Base-by-base conservation (phyloP, 805 yeast genomes). In the Naumovozyma castellii region DNA sequence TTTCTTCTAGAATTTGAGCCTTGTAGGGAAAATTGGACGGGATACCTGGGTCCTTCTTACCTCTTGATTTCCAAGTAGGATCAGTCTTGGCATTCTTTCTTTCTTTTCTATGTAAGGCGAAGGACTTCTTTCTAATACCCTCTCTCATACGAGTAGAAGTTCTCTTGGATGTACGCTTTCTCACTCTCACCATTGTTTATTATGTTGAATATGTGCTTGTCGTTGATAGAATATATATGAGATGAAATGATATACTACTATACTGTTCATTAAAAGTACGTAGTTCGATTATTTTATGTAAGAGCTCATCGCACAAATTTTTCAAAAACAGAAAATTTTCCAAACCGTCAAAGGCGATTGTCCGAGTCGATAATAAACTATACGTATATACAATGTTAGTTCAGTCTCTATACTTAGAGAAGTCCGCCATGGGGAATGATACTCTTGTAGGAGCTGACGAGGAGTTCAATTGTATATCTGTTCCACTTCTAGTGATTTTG, bases 11-110 rank as follows among this genome's bases (percentile, higher is more conserved):
- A 42, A 92, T 77, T 62, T 75, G 74, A 47, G 84, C 94, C 62
- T 90, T 92, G 68, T 87, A 92, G 27, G 98, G 98, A 73, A 87
- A 92, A 53, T 80, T 78, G 38, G 94, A 69, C 41, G 98, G 98
- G 51, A 92, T 90, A 48, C 97, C 97, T 9, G 90, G 88, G 61
- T 88, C 97, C 65, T 85, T 90, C 54, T 76, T 77, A 42, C 66
- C 65, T 55, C 79, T 78, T 14, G 95, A 84, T 60, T 76, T 86
- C 98, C 98, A 92, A 13, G 97, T 92, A 3, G 76, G 77, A 61
- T 90, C 97, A 58, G 76, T 87, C 72, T 92, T 92, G 15, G 95
- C 74, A 18, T 61, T 49, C 66, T 92, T 92, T 53, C 72, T 75
- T 60, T 84, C 82, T 59, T 92, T 92, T 64, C 94, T 78, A 48